Evolutionary conservation across 2,329 filamentous ascomycete species (phyloP).

Genomic region (Colletotrichum liaoningense): DNA sequence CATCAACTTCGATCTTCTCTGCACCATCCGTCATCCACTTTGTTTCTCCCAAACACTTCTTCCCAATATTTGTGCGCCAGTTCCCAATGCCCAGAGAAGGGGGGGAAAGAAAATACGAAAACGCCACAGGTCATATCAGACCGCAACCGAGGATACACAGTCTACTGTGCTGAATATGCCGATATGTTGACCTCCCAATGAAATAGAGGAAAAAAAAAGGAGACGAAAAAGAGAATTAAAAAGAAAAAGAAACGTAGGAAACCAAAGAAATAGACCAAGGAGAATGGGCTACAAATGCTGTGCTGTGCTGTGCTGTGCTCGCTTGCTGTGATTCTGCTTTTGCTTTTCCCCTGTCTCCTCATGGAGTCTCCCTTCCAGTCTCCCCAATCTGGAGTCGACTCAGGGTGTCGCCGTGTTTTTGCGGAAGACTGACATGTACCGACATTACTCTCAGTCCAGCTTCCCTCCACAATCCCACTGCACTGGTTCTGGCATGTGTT

Average conservation of each 20-base stretch:
- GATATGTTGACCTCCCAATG: neutral
- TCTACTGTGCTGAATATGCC: conserved; percentile 29
- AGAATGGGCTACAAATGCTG: conserved; percentile 1
- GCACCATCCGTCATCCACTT: neutral
- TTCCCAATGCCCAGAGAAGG: neutral
- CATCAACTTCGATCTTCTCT: neutral
- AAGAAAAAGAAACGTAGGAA: neutral
- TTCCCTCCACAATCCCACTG: neutral
- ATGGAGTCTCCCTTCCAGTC: neutral
- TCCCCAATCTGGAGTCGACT: neutral
- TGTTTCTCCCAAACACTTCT: neutral
- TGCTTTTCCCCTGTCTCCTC: neutral
- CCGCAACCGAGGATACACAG: neutral
- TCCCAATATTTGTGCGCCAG: neutral
- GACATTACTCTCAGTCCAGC: too few species aligned
- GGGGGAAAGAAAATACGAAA: neutral
- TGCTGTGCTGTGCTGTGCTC: conserved; percentile 29
- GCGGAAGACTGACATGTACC: neutral
- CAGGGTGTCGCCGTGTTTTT: neutral
- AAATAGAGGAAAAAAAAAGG: neutral
- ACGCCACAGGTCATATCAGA: neutral
- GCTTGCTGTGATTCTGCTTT: conserved; percentile 28
- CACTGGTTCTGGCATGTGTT: neutral
- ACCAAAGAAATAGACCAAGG: neutral
- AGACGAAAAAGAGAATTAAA: neutral